Percentiles rank a stretch among this genome's conserved stretches.
phyloP scores from a whole-genome alignment of 139 green algal species.

The Zygnema circumcarinatum region DNA sequence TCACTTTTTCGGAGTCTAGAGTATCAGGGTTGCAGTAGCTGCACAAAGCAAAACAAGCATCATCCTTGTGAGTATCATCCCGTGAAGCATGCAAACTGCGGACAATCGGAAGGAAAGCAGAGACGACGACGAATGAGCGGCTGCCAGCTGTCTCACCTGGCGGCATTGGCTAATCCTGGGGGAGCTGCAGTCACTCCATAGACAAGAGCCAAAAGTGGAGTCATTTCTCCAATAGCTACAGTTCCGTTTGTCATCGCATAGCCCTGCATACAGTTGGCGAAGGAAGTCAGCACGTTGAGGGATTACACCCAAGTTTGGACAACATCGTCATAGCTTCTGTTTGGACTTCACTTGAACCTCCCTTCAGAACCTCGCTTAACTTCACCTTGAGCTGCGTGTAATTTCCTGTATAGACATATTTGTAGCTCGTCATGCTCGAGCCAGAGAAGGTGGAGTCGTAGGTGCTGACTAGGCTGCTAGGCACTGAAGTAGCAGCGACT shows the following conservation, averaged over 20 bases:
- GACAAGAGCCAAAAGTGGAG: not conserved
- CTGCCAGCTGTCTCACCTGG: too few relatives aligned
- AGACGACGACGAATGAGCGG: not conserved
- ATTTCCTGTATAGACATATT: not conserved
- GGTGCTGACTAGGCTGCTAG: not conserved
- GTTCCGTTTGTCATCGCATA: not conserved
- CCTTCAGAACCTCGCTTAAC: not conserved
- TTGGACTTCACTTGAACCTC: not conserved
- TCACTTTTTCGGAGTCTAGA: conserved; percentile 26
- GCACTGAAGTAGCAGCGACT: conserved; percentile 21
- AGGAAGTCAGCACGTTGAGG: not conserved
- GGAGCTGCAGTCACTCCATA: not conserved
- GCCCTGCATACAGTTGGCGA: not conserved
- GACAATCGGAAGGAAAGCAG: not conserved
- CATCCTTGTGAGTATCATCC: not conserved
- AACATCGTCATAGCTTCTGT: not conserved
- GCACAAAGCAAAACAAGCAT: not conserved
- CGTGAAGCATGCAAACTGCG: not conserved
- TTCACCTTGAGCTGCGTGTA: not conserved
- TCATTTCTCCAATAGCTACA: not conserved
- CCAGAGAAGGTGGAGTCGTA: not conserved
- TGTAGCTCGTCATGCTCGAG: not conserved
- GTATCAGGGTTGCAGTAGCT: conserved; percentile 12
- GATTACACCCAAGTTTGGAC: not conserved
- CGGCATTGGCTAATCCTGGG: not conserved